A percentile compares a stretch with the other conserved stretches of the same genome.
Conservation (phyloP, 202 grass and related monocot species). For the Cymbopogon flexuosus region DNA sequence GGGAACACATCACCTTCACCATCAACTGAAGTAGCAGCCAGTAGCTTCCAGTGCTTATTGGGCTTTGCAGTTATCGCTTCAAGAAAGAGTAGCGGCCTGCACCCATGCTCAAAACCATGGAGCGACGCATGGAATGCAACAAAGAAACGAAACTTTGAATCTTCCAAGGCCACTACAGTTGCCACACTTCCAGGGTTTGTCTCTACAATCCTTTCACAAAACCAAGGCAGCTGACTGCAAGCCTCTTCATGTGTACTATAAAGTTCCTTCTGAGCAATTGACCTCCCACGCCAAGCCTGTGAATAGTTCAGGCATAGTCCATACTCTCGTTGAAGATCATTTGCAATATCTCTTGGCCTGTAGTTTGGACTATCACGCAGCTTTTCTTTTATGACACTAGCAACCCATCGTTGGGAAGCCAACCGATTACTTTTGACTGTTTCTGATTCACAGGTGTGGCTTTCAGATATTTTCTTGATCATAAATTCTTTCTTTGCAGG, state of each 20-base stretch:
- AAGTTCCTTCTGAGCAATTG: conserved; percentile 89
- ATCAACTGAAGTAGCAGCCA: conserved; percentile 76
- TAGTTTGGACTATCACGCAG: conserved; percentile 87
- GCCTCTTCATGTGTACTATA: conserved; percentile 84
- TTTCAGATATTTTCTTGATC: conserved; percentile 93
- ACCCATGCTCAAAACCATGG: conserved; percentile 90
- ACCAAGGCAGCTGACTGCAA: conserved; percentile 81
- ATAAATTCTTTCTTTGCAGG: conserved; percentile 76
- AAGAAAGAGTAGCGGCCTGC: conserved; percentile 84
- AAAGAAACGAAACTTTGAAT: conserved; percentile 90
- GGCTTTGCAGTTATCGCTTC: conserved; percentile 73
- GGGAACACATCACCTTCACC: conserved; percentile 79
- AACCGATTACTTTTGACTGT: conserved; percentile 73
- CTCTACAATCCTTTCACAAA: conserved; percentile 76
- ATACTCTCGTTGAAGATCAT: conserved; percentile 84
- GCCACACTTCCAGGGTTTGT: conserved; percentile 94
- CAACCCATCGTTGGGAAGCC: conserved; percentile 95
- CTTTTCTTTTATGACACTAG: conserved; percentile 98
- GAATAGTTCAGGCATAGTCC: conserved; percentile 87
- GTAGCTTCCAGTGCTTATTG: conserved; percentile 76
- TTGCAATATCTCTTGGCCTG: conserved; percentile 88
- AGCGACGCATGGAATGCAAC: conserved; percentile 81
- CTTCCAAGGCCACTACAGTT: conserved; percentile 66
- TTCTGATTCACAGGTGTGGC: conserved; percentile 86
- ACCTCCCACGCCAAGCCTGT: conserved; percentile 96